These are phyloP conservation scores for Aspergillus nidulans DNA, from an alignment of 495 filamentous ascomycete genomes.

Conservation along the genomic window DNA sequence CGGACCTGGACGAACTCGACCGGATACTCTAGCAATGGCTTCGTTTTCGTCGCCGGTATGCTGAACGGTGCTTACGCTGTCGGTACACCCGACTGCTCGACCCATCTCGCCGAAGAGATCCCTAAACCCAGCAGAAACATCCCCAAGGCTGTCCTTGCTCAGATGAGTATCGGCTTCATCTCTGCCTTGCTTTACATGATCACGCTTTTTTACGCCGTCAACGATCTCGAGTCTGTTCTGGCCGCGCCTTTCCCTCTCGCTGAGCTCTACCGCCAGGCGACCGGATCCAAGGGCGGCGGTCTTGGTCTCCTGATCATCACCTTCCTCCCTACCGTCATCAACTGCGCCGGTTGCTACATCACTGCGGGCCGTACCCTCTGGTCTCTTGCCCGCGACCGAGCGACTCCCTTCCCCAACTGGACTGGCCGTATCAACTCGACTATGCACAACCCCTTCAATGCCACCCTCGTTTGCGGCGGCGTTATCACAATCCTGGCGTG, in stretches of 20 bases:
- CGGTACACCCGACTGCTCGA: slow-evolving; percentile 71
- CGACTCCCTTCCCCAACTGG: slow-evolving; percentile 41
- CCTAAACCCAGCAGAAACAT: slow-evolving; percentile 51
- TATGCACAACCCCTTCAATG: slow-evolving; percentile 61
- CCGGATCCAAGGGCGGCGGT: slow-evolving; percentile 57
- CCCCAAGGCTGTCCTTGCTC: slow-evolving; percentile 49
- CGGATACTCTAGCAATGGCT: slow-evolving; percentile 62
- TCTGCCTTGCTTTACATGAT: slow-evolving; percentile 49
- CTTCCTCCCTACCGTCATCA: slow-evolving; percentile 59
- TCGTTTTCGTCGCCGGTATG: slow-evolving; percentile 77
- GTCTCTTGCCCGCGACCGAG: slow-evolving; percentile 73
- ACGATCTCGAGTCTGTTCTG: slow-evolving; percentile 35
- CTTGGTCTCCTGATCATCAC: slow-evolving; percentile 58
- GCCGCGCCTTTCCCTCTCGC: slow-evolving; percentile 63
- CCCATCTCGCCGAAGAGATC: slow-evolving; percentile 81
- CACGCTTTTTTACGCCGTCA: slow-evolving; percentile 50
- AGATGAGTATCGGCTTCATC: slow-evolving; percentile 46
- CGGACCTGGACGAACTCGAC: slow-evolving; percentile 60
- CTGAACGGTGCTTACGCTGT: slow-evolving; percentile 84
- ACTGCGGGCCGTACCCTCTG: slow-evolving; percentile 82
- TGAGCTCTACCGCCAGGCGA: slow-evolving; percentile 76
- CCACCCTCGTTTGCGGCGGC: slow-evolving; percentile 57
- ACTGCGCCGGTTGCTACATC: slow-evolving; percentile 62
- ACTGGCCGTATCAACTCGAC: slow-evolving; percentile 35
- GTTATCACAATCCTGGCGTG: slow-evolving; percentile 64